These are phyloP conservation scores for Theileria parva DNA, from an alignment of 169 alveolate species.

Conservation along the genomic window DNA sequence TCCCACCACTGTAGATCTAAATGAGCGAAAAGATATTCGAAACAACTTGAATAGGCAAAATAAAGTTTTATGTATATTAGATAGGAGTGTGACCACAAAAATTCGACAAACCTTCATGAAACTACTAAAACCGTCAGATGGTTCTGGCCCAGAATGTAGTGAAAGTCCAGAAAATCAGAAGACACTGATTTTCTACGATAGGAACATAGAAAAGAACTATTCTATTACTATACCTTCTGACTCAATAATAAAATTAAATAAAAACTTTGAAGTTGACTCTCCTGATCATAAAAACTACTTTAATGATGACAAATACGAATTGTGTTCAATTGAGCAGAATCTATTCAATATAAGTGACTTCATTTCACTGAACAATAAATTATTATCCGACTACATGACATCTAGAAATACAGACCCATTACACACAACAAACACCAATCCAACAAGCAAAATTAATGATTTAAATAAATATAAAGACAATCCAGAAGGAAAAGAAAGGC, in stretches of 20 bases:
- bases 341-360: constrained; percentile 34
- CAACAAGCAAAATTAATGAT: neutral
- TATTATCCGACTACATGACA: neutral
- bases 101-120: neutral
- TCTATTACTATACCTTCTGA: constrained; percentile 15
- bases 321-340: constrained; percentile 53
- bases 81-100: neutral
- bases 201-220: constrained; percentile 27
- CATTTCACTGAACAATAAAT: constrained; percentile 25
- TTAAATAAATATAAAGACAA: neutral
- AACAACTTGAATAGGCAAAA: neutral
- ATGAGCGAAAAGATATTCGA: neutral
- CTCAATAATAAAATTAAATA: constrained; percentile 11
- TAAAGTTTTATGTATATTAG: neutral
- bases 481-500: neutral
- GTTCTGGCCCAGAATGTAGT: neutral
- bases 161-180: neutral
- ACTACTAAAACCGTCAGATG: neutral
- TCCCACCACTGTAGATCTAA: neutral
- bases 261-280: neutral
- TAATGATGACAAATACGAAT: constrained; percentile 28
- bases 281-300: neutral
- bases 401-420: neutral
- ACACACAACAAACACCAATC: neutral
- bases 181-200: constrained; percentile 40